phyloP scores from a whole-genome alignment of 345 rosid genomes.

The Melaleuca alternifolia region DNA sequence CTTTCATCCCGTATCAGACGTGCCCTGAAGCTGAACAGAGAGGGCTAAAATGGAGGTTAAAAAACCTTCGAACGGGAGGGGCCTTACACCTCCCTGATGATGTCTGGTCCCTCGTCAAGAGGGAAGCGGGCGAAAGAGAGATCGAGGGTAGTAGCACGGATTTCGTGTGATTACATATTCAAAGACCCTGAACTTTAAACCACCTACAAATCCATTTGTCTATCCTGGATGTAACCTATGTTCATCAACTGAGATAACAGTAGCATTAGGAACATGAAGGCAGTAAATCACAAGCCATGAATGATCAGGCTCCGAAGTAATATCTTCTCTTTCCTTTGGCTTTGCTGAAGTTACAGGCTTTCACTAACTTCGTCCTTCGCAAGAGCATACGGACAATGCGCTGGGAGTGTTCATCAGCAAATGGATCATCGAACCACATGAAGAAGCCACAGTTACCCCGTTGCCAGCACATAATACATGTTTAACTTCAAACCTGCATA shows the following conservation, averaged over 20 bases:
- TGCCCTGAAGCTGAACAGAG: too few relatives aligned
- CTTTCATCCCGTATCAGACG: too few relatives aligned
- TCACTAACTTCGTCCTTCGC: neutral
- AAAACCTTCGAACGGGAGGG: too few relatives aligned
- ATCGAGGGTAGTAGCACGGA: neutral
- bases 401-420: neutral
- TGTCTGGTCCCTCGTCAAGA: too few relatives aligned
- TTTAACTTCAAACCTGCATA: neutral
- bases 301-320: neutral
- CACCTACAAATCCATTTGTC: neutral
- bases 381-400: rapidly evolving
- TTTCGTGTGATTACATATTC: neutral
- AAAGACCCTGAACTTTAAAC: neutral
- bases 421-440: neutral
- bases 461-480: neutral
- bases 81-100: too few relatives aligned
- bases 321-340: neutral
- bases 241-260: neutral
- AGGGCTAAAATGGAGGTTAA: too few relatives aligned
- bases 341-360: neutral
- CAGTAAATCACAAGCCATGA: neutral
- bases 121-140: too few relatives aligned
- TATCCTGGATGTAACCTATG: too few relatives aligned
- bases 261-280: neutral
- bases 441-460: neutral